A percentile compares a stretch with the other conserved stretches of the same genome.
Conservation (phyloP, 1,284 basidiomycete species). For the Heterobasidion occidentale region DNA sequence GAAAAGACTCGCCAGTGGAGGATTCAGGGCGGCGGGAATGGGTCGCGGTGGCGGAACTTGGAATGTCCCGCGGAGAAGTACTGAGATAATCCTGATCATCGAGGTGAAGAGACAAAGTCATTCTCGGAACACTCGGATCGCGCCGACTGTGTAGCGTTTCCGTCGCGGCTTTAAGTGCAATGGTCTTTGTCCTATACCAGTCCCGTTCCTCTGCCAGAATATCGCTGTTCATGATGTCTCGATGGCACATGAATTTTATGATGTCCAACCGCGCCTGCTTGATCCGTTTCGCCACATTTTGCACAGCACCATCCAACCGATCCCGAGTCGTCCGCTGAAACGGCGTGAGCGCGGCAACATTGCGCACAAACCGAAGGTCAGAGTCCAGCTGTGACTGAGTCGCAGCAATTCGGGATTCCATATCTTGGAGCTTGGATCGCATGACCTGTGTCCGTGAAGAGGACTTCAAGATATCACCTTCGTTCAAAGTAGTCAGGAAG, state of each 20-base stretch:
- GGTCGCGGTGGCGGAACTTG: constrained; percentile 12
- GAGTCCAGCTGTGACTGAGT: constrained; percentile 62
- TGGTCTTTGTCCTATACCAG: constrained; percentile 58
- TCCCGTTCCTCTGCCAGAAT: constrained; percentile 65
- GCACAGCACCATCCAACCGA: constrained; percentile 56
- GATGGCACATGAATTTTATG: constrained; percentile 66
- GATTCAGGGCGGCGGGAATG: constrained; percentile 28
- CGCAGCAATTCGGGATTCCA: constrained; percentile 51
- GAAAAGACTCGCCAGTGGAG: constrained; percentile 52
- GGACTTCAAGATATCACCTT: constrained; percentile 18
- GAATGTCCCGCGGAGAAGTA: constrained; percentile 14
- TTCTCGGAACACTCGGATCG: constrained; percentile 26
- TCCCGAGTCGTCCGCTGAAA: constrained; percentile 82
- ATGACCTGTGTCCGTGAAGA: constrained; percentile 53
- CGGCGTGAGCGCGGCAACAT: constrained; percentile 81
- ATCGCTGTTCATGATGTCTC: constrained; percentile 68
- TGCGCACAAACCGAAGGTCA: constrained; percentile 69
- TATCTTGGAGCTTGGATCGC: constrained; percentile 52
- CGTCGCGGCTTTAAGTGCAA: constrained; percentile 67
- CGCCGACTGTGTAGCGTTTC: constrained; percentile 48
- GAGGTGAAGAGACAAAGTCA: constrained; percentile 35
- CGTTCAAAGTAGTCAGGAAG: constrained; percentile 9
- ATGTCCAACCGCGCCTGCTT: constrained; percentile 67
- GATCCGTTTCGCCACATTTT: constrained; percentile 60
- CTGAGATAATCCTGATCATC: constrained; percentile 17